Percentiles rank a stretch among this genome's conserved stretches.
These are phyloP conservation scores for Fusarium sp. DNA, from an alignment of 2,329 filamentous ascomycete species.

Conservation along the genomic window DNA sequence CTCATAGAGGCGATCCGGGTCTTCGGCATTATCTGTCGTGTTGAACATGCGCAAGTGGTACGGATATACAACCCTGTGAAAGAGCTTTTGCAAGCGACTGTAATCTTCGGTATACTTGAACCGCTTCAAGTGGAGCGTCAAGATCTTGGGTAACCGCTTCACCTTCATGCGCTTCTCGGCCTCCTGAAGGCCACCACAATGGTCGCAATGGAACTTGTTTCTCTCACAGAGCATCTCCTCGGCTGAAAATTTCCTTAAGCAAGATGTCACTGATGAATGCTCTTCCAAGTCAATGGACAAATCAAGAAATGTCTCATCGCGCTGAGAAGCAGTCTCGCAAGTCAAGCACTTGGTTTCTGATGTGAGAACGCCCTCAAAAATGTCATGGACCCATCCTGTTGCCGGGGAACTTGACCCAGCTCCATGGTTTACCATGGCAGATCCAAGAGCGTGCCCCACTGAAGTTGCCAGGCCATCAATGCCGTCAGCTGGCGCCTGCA, in stretches of 20 bases:
- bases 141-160: slow-evolving; percentile 87
- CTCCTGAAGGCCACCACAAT: slow-evolving; percentile 94
- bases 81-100: slow-evolving; percentile 92
- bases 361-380: slow-evolving; percentile 93
- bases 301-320: slow-evolving; percentile 95
- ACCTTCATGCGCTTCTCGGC: slow-evolving; percentile 99
- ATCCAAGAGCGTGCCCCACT: slow-evolving; percentile 52
- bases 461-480: slow-evolving; percentile 58
- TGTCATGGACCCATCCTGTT: slow-evolving; percentile 92
- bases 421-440: slow-evolving; percentile 47
- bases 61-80: slow-evolving; percentile 95
- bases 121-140: slow-evolving; percentile 92
- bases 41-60: slow-evolving; percentile 97
- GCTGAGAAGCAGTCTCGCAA: slow-evolving; percentile 92
- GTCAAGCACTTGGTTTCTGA: slow-evolving; percentile 97
- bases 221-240: slow-evolving; percentile 98
- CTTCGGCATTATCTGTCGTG: slow-evolving; percentile 92
- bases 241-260: slow-evolving; percentile 92
- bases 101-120: slow-evolving; percentile 99
- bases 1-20: slow-evolving; percentile 93
- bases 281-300: slow-evolving; percentile 95
- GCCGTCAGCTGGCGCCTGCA: slow-evolving; percentile 40
- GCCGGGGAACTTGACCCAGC: slow-evolving; percentile 64
- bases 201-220: slow-evolving; percentile 99
- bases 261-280: slow-evolving; percentile 95